These are phyloP conservation scores for Basidiobolus meristosporus DNA, from an alignment of 371 early-diverging fungal species.

Conservation along the genomic window DNA sequence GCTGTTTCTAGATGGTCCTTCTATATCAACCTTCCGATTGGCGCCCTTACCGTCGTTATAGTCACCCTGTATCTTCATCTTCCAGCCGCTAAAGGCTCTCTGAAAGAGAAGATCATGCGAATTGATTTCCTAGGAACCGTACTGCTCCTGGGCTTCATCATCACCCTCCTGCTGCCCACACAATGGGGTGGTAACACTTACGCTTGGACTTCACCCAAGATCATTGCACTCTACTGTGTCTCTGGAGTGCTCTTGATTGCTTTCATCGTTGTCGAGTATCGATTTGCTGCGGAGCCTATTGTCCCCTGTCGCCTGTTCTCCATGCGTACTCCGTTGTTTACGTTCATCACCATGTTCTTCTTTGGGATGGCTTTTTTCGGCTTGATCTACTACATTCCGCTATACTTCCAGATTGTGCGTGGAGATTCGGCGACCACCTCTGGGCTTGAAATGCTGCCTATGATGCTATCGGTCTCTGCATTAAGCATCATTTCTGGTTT, in stretches of 20 bases:
- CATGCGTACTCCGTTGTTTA: constrained; percentile 17
- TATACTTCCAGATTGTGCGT: constrained; percentile 31
- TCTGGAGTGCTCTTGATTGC: constrained; percentile 36
- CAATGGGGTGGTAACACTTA: constrained; percentile 25
- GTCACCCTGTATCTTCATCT: constrained; percentile 27
- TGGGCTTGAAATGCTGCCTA: too few species aligned
- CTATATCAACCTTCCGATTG: too few species aligned
- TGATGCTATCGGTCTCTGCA: too few species aligned
- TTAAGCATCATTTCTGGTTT: too few species aligned
- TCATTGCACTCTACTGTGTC: constrained; percentile 32
- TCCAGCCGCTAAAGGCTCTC: constrained; percentile 16
- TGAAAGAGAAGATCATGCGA: constrained; percentile 24
- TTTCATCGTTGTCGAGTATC: constrained; percentile 38
- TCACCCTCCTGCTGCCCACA: constrained; percentile 1
- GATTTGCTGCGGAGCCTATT: constrained; percentile 22
- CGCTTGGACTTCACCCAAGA: constrained; percentile 27
- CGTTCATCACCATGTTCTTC: constrained; percentile 23
- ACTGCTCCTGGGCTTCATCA: background rate
- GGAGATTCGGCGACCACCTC: constrained; percentile 26
- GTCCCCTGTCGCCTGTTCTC: constrained; percentile 26
- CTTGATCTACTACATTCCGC: constrained; percentile 48
- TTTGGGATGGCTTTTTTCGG: constrained; percentile 49
- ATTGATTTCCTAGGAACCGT: constrained; percentile 1
- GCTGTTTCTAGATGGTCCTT: constrained; percentile 60
- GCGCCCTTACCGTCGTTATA: constrained; percentile 24